Evolutionary conservation across 441 rosid genomes (phyloP).

Genomic region (Erodium trifolium): DNA sequence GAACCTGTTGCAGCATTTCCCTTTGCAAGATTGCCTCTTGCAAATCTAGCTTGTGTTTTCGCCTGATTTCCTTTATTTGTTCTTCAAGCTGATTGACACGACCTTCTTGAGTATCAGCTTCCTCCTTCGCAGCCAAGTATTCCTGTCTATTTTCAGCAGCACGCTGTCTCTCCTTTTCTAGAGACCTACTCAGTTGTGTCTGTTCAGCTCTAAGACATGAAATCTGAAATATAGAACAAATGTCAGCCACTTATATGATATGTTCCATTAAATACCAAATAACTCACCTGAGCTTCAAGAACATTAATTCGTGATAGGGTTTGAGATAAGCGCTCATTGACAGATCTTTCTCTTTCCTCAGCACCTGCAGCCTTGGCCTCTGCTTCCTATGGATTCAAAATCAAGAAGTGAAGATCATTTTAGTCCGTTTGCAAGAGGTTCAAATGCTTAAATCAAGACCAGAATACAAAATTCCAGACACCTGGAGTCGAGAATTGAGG

Average conservation of each 20-base stretch:
- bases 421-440: constrained; percentile 16
- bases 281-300: constrained; percentile 83
- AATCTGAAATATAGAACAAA: constrained; percentile 38
- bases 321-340: constrained; percentile 86
- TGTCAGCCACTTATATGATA: neutral
- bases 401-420: constrained; percentile 14
- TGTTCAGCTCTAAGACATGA: constrained; percentile 95
- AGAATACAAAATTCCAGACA: constrained; percentile 23
- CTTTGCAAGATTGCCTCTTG: constrained; percentile 69
- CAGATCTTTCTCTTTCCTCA: constrained; percentile 85
- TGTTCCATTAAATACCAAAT: constrained; percentile 2
- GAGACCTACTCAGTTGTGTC: constrained; percentile 81
- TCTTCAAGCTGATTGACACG: constrained; percentile 81
- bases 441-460: neutral
- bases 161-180: constrained; percentile 97
- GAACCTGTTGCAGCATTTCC: constrained; percentile 85
- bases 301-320: constrained; percentile 89
- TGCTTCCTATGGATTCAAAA: constrained; percentile 59
- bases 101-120: constrained; percentile 88
- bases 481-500: constrained; percentile 82
- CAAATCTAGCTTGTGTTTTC: constrained; percentile 81
- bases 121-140: constrained; percentile 93
- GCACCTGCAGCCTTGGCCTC: constrained; percentile 88
- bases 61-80: constrained; percentile 69
- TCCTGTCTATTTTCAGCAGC: constrained; percentile 98